These are phyloP conservation scores for Apium graveolens DNA, from an alignment of 129 eudicot genomes.

Conservation along the genomic window DNA sequence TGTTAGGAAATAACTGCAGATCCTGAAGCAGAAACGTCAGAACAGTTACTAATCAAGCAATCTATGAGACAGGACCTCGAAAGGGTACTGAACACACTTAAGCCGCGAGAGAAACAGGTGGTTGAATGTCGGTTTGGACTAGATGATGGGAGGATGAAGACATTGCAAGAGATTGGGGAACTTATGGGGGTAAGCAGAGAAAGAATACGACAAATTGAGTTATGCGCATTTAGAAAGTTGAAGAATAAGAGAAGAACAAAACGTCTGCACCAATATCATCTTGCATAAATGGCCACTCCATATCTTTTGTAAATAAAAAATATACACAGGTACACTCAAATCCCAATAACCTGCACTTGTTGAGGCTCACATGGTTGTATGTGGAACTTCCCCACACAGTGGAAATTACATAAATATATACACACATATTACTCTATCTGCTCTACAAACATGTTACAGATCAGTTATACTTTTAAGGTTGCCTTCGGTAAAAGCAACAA, in stretches of 20 bases:
- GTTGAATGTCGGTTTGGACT: constrained; percentile 72
- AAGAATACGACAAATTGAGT: constrained; percentile 84
- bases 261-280: constrained; percentile 49
- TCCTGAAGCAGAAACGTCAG: constrained; percentile 77
- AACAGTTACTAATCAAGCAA: constrained; percentile 53
- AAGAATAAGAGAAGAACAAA: constrained; percentile 64
- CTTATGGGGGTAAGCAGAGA: constrained; percentile 89
- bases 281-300: constrained; percentile 19
- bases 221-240: constrained; percentile 64
- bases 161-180: constrained; percentile 91
- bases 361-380: neutral
- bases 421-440: neutral
- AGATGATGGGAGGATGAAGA: constrained; percentile 60
- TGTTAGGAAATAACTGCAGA: constrained; percentile 69
- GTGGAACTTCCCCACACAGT: neutral
- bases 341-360: neutral
- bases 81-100: constrained; percentile 57
- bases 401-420: neutral
- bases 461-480: too few species aligned
- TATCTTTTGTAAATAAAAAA: neutral
- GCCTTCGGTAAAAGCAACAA: too few species aligned
- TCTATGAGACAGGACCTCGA: constrained; percentile 61
- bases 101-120: constrained; percentile 54
- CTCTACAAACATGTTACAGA: too few species aligned
- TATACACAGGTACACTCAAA: neutral